These are phyloP conservation scores for Arctium minus DNA, from an alignment of 129 eudicot genomes.

Conservation along the genomic window DNA sequence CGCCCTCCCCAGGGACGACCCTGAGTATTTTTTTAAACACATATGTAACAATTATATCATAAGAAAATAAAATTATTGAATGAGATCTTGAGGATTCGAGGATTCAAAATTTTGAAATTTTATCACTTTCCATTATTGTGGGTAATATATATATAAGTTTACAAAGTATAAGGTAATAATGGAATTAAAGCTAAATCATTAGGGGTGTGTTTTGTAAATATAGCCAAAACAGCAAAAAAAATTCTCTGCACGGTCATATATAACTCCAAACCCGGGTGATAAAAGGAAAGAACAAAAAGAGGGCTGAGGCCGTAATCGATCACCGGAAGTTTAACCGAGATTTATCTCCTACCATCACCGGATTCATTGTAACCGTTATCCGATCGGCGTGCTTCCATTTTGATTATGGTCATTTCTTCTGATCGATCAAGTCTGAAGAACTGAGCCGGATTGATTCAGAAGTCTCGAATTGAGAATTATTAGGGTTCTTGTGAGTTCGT, in stretches of 20 bases:
- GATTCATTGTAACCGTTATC: neutral
- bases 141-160: neutral
- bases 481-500: constrained; percentile 37
- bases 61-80: neutral
- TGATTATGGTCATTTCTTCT: neutral
- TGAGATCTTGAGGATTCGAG: too few relatives aligned
- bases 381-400: constrained; percentile 7
- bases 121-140: neutral
- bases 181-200: neutral
- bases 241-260: neutral
- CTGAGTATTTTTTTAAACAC: too few relatives aligned
- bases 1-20: too few relatives aligned
- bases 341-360: neutral
- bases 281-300: neutral
- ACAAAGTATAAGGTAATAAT: neutral
- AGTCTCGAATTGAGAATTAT: neutral
- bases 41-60: neutral
- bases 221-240: neutral
- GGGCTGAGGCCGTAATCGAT: constrained; percentile 15
- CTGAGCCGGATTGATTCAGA: constrained; percentile 8
- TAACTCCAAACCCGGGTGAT: constrained; percentile 9
- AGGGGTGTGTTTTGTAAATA: constrained; percentile 2
- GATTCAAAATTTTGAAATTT: too few relatives aligned
- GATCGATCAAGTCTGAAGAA: constrained; percentile 1
- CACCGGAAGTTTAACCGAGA: constrained; percentile 16